phyloP scores from a whole-genome alignment of 2,329 filamentous ascomycete genomes.

The Colletotrichum viniferum region DNA sequence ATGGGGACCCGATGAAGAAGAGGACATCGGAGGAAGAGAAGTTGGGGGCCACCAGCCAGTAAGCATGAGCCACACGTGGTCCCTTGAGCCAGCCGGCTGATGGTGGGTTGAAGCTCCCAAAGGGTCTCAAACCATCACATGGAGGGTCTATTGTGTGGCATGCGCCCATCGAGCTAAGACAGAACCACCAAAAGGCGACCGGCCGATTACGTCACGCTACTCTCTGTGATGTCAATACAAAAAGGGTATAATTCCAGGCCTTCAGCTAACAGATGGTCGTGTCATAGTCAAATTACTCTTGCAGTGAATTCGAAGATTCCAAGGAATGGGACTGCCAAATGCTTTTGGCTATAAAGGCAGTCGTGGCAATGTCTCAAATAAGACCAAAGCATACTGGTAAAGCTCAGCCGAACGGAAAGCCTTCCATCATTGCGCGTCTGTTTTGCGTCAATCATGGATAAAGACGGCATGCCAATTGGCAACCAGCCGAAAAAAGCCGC shows the following conservation, averaged over 20 bases:
- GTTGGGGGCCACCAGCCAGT: background rate
- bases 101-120: background rate
- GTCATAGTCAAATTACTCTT: background rate
- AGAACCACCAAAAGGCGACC: background rate
- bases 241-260: background rate
- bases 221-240: background rate
- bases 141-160: background rate
- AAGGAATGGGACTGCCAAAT: background rate
- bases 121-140: slow-evolving; percentile 16
- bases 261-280: background rate
- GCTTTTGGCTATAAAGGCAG: background rate
- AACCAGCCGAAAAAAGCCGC: background rate
- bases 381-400: background rate
- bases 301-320: no score
- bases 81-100: background rate
- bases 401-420: background rate
- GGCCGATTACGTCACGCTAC: background rate
- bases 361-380: background rate
- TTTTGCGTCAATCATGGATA: background rate
- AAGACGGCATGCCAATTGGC: background rate
- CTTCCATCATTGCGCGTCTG: background rate
- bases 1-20: background rate
- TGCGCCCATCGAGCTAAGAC: slow-evolving; percentile 9
- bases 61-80: slow-evolving; percentile 5
- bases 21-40: background rate